Base-by-base conservation (phyloP, 805 yeast species). In the Candida schatavii region DNA sequence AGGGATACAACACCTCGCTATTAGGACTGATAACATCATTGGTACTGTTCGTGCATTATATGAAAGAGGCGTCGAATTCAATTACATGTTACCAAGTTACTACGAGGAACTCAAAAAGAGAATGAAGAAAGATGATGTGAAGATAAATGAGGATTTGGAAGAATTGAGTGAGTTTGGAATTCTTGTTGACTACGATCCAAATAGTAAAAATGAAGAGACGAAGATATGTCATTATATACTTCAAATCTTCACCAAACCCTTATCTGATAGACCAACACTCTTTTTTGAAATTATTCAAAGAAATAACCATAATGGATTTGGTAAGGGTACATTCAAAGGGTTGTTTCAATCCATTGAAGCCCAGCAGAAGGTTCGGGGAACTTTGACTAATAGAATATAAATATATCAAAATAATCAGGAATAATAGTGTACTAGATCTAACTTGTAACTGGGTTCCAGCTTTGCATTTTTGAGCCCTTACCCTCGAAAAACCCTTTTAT, bases 251-350 rank as follows among this genome's bases (percentile, higher is more conserved):
- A 84, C 93, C 15, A 79, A 81, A 49, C 91, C 95, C 0, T 56
- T 85, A 14, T 75, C 77, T 46, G 90, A 83, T 53, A 70, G 95
- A 29, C 96, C 96, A 22, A 86, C 95, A 0, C 70, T 87, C 35
- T 88, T 88, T 56, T 67, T 88, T 48, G 96, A 88, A 59, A 74
- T 88, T 19, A 88, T 88, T 47, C 93, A 88, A 62, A 74, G 96
- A 46, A 70, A 74, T 51, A 83, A 85, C 53, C 90, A 85, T 57
- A 75, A 82, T 46, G 96, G 96, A 0, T 88, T 88, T 62, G 96
- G 96, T 1, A 88, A 88, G 38, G 96, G 96, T 2, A 88, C 89
- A 46, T 88, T 88, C 66, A 84, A 80, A 57, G 85, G 93, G 0
- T 65, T 88, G 29, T 88, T 85, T 55, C 90, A 87, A 55, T 78